Conservation (phyloP, 1,284 basidiomycete species). For the Sphaerobolus stellatus region DNA sequence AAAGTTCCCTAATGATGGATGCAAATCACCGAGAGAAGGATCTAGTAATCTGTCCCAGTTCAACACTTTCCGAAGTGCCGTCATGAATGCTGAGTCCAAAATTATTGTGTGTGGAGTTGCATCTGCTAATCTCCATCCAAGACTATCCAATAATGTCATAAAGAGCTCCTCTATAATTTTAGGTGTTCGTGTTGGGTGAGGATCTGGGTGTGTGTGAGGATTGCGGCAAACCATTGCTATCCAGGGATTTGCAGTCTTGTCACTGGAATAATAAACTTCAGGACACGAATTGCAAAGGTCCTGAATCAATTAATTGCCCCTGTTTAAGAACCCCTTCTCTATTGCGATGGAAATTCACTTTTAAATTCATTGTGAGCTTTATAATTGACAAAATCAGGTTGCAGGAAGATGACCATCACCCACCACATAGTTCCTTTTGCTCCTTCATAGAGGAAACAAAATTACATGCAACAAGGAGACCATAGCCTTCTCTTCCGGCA, state of each 20-base stretch:
- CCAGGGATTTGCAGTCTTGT: conserved; percentile 17
- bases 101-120: conserved; percentile 26
- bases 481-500: conserved; percentile 20
- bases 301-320: conserved; percentile 2
- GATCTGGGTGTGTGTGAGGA: conserved; percentile 19
- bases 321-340: conserved; percentile 15
- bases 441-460: conserved; percentile 17
- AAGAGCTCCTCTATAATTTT: conserved; percentile 6
- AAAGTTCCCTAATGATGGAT: conserved; percentile 28
- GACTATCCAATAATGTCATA: conserved; percentile 6
- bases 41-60: conserved; percentile 13
- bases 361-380: neutral
- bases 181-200: conserved; percentile 15
- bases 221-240: conserved; percentile 20
- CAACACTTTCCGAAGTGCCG: conserved; percentile 15
- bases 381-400: neutral
- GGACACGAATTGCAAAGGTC: conserved; percentile 18
- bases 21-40: conserved; percentile 21
- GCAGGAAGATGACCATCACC: conserved; percentile 2
- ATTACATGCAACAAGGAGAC: conserved; percentile 19
- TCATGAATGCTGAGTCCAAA: conserved; percentile 24
- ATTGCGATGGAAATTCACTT: conserved; percentile 25
- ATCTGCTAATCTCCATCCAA: conserved; percentile 27
- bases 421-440: conserved; percentile 22
- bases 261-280: conserved; percentile 20